Evolutionary conservation across 768 basidiomycete species (phyloP), one percentile per base, ranked within the genome.

Genomic region (Dioszegia hungarica): DNA sequence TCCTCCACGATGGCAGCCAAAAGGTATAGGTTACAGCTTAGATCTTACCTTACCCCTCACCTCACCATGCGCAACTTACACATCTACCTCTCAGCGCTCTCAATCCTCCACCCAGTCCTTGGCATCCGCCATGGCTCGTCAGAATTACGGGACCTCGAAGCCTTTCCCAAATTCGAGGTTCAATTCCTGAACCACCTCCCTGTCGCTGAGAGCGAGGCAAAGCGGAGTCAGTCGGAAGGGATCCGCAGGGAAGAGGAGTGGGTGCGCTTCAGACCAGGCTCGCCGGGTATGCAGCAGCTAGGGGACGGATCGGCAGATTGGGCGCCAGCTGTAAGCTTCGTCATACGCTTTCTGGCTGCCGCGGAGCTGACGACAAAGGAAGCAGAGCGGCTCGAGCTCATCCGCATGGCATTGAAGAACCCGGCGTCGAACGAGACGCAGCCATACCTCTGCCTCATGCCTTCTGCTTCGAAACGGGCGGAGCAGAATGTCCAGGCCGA

Each of bases 141-240:
- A 14, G 66, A 67, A 28, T 58, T 73, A 0, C 51, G 63, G 11
- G 74, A 75, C 45, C 50, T 67, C 9, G 58, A 64, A 46, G 73
- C 70, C 1, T 64, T 60, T 39, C 74, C 74, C 2, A 74, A 74
- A 44, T 72, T 66, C 55, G 60, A 70, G 38, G 61, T 75, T 36
- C 61, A 66, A 33, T 75, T 73, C 49, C 58, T 74, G 31, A 74
- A 74, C 40, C 59, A 74, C 28, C 57, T 64, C 24, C 74, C 74
- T 11, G 28, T 75, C 11, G 51, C 68, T 0, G 41, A 41, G 31
- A 44, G 19, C 17, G 74, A 75, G 46, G 74, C 74, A 3, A 52
- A 53, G 8, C 36, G 56, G 39, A 67, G 57, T 45, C 27, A 56
- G 51, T 34, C 17, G 22, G 0, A 34, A 15, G 68, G 68, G 4